Base-by-base conservation (phyloP, 352 stramenopile genomes). In the Saprolegnia parasitica region DNA sequence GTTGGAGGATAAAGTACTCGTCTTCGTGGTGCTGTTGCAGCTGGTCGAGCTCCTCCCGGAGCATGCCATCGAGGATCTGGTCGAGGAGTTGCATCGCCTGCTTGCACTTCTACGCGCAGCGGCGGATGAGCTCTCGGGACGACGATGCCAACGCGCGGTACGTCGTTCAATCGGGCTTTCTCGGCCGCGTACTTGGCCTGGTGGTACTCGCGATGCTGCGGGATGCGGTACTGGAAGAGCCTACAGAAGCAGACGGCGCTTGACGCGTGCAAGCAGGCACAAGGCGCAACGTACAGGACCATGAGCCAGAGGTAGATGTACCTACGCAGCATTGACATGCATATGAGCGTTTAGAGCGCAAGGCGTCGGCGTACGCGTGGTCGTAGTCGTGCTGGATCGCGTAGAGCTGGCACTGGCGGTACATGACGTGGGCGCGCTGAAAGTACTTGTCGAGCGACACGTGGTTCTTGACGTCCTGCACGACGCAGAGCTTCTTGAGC, bases 291-390 rank as follows among this genome's bases (percentile, higher is more conserved):
- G 37, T 74, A 93, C 86, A 90, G 89, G 75, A 91, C 88, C 63
- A 91, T 90, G 45, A 81, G 84, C 61, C 81, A 83, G n/a, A 93
- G 72, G 60, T 87, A 86, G 46, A 91, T 85, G 70, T 91, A 93
- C n/a, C 86, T 93, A 63, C 21, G 74, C 10, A 56, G 15, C 8
- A 18, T 54, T 5, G 13, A 42, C 65, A 73, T 73, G 73, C 75
- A 75, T 79, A 74, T 78, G 49, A 16, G 60, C 55, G n/a, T 61
- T 15, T 62, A 50, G 32, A 55, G 26, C 72, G 58, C 24, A 37
- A 61, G 4, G 0, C 11, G 29, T 35, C 20, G 58, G 78, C 82
- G 56, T 79, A 93, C 85, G 86, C 83, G 54, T 91, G 86, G 56
- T 93, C 86, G 74, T 78, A 91, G 46, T 78, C 75, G 24, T 74